These are phyloP conservation scores for Sporothrix curviconia DNA, from an alignment of 2,329 filamentous ascomycete species.

Conservation along the genomic window DNA sequence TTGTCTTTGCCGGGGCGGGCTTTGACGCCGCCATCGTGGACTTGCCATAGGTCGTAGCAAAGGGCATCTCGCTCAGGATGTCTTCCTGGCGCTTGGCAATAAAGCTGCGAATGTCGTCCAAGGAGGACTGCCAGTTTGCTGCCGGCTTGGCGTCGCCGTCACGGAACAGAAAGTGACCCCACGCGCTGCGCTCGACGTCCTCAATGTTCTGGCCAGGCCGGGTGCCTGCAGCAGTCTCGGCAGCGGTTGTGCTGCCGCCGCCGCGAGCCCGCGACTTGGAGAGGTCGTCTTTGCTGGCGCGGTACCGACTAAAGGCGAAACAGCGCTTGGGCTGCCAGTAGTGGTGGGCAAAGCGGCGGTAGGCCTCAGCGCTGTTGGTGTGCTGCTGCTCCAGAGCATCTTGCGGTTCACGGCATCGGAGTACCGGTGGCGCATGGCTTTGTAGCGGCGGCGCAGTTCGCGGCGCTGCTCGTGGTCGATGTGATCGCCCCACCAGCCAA, in stretches of 20 bases:
- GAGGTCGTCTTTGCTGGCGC: constrained; percentile 27
- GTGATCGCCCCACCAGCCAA: constrained; percentile 41
- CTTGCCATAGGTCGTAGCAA: too few relatives aligned
- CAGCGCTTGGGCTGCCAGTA: constrained; percentile 30
- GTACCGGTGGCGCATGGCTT: constrained; percentile 39
- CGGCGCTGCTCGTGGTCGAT: constrained; percentile 35
- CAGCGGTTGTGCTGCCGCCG: neutral
- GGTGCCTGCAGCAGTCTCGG: constrained; percentile 28
- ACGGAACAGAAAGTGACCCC: constrained; percentile 38
- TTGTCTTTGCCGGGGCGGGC: too few relatives aligned
- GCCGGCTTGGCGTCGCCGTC: constrained; percentile 22
- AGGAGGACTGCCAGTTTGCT: constrained; percentile 27
- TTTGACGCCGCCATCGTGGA: too few relatives aligned
- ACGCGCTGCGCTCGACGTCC: constrained; percentile 38
- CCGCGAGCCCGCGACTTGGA: constrained; percentile 25
- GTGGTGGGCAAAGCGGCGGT: constrained; percentile 36
- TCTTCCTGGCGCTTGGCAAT: constrained; percentile 22
- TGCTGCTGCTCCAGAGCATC: constrained; percentile 40
- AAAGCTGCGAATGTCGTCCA: constrained; percentile 31
- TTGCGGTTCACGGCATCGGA: constrained; percentile 39
- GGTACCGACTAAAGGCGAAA: constrained; percentile 19
- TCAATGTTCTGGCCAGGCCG: constrained; percentile 37
- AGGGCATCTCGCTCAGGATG: constrained; percentile 9
- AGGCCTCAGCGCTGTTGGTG: constrained; percentile 27
- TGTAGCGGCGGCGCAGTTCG: constrained; percentile 39